Evolutionary conservation across 345 rosid species (phyloP).

Genomic region (Hypericum androsaemum): DNA sequence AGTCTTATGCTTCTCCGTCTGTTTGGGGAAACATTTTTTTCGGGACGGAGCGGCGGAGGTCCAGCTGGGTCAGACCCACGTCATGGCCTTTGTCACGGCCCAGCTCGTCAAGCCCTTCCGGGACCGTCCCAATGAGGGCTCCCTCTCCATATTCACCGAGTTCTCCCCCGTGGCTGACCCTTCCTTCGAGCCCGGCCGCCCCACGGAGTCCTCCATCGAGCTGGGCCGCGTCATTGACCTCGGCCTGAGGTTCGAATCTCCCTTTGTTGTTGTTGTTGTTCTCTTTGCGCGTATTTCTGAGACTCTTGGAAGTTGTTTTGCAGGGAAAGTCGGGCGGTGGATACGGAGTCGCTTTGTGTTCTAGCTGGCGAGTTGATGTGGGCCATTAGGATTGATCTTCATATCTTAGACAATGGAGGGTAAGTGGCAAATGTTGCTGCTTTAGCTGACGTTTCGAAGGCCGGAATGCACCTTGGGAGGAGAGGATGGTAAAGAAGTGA

Average conservation of each 20-base stretch:
- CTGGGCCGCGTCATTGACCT: slow-evolving; percentile 83
- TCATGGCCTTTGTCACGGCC: slow-evolving; percentile 75
- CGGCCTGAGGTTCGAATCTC: slow-evolving; percentile 58
- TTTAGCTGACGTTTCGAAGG: slow-evolving; percentile 82
- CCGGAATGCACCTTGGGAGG: slow-evolving; percentile 90
- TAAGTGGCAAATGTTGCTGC: slow-evolving; percentile 87
- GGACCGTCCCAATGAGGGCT: slow-evolving; percentile 83
- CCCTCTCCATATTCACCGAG: slow-evolving; percentile 68
- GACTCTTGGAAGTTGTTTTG: slow-evolving; percentile 22
- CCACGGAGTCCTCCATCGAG: slow-evolving; percentile 80
- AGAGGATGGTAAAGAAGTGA: slow-evolving; percentile 69
- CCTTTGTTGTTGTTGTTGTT: not conserved
- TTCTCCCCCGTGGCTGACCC: slow-evolving; percentile 99
- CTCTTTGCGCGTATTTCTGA: too few relatives aligned
- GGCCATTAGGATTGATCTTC: slow-evolving; percentile 93
- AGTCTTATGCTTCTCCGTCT: too few relatives aligned
- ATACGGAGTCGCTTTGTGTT: slow-evolving; percentile 92
- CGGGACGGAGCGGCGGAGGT: slow-evolving; percentile 91
- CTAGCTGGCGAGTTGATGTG: slow-evolving; percentile 84
- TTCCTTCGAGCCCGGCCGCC: slow-evolving; percentile 88
- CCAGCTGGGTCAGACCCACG: slow-evolving; percentile 88
- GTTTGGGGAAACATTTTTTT: too few relatives aligned
- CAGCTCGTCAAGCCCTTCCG: slow-evolving; percentile 81
- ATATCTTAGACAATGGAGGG: slow-evolving; percentile 97
- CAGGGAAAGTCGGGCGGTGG: slow-evolving; percentile 98